Evolutionary conservation across 2,329 filamentous ascomycete genomes (phyloP).

Genomic region (Alternaria brassicae): DNA sequence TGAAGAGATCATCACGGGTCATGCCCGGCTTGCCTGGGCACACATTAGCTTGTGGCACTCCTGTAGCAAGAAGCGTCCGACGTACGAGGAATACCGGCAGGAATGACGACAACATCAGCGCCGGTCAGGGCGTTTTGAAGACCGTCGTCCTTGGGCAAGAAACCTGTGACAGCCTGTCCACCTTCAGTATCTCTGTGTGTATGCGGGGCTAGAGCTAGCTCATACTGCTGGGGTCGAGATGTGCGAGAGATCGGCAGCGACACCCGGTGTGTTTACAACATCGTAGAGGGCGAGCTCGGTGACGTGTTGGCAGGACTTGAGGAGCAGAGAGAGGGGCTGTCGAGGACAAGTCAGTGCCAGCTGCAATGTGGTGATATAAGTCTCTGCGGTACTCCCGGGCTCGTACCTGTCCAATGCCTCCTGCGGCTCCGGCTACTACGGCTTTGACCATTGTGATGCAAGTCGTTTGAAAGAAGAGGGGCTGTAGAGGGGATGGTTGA

Average conservation of each 20-base stretch:
- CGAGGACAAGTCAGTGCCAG: conserved; percentile 14
- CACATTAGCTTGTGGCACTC: conserved; percentile 21
- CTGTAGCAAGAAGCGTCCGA: background rate
- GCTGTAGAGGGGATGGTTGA: conserved; percentile 16
- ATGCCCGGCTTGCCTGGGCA: conserved; percentile 94
- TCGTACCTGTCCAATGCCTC: conserved; percentile 94
- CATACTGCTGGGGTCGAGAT: conserved; percentile 87
- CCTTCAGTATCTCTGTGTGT: conserved; percentile 25
- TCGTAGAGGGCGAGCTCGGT: conserved; percentile 97
- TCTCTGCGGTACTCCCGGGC: conserved; percentile 28
- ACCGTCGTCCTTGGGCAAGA: conserved; percentile 83
- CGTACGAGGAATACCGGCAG: conserved; percentile 94
- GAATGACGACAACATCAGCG: conserved; percentile 95
- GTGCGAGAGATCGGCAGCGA: conserved; percentile 94
- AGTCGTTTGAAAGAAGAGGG: conserved; percentile 22
- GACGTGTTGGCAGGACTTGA: conserved; percentile 88
- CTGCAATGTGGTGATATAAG: background rate
- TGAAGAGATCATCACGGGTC: conserved; percentile 99
- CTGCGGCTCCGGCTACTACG: conserved; percentile 88
- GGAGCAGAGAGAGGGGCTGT: conserved; percentile 92
- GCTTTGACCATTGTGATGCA: conserved; percentile 49
- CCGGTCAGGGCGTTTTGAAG: conserved; percentile 88
- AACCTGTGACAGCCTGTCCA: conserved; percentile 77
- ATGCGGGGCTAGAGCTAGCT: conserved; percentile 13
- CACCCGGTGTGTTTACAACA: conserved; percentile 98